Evolutionary conservation across 345 rosid genomes (phyloP), one percentile per base, ranked within the genome.

Genomic region (Physaria fendleri): DNA sequence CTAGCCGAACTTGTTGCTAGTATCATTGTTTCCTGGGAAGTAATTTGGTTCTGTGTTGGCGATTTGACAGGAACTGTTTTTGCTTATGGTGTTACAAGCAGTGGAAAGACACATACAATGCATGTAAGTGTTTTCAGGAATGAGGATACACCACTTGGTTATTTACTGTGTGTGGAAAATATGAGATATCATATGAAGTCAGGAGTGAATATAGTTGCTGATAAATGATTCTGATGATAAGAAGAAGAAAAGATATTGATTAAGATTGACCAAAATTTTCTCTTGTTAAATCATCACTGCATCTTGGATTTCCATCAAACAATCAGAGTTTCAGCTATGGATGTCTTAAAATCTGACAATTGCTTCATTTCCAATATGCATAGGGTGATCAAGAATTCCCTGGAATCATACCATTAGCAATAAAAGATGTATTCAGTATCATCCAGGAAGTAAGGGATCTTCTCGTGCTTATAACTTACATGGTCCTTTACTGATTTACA

Each of bases 51-150:
- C 13, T 46, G 46, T 61, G 12, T 61, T 61, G 28, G 66, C 23
- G 32, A 39, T 37, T 48, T 39, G 29, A 69, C 81, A 88, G 96
- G 94, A 47, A 85, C 94, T 9, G 88, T 88, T 24, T 88, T 88
- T 80, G 96, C 96, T 8, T 88, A 88, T 82, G 94, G 96, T 61
- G 96, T 85, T 63, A 85, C 96, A 32, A 87, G 95, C 52, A 87
- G 91, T 67, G 91, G 95, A 59, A 87, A 87, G 76, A 87, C 91
- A 42, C 95, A 84, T 66, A 87, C 95, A 33, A 87, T 87, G 95
- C 95, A 87, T 52, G 88, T 84, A 81, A 82, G 95, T 77, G 25
- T 24, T 56, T 42, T 12, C 1, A 16, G 14, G 15, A 5, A 32
- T 12, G 1, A 16, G 14, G 15, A 5, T 28, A 55, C 5, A 34